Base-by-base conservation (phyloP, 1,139 yeast species). In the Yamadazyma spencermartinsiae region DNA sequence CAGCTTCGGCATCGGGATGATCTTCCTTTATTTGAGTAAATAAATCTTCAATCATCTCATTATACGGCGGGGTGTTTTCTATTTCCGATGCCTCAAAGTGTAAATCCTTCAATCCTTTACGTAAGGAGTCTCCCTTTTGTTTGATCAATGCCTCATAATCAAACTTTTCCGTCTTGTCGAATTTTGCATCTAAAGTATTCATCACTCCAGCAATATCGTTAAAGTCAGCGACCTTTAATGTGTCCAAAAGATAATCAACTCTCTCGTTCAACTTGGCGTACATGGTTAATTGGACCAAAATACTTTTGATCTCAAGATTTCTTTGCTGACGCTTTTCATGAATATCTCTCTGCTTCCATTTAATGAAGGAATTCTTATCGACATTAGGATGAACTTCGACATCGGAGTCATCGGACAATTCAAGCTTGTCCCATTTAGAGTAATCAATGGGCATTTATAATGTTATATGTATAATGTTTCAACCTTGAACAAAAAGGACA, bases 331-430 rank as follows among this genome's bases (percentile, higher is more conserved):
- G 81, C 63, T 90, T 85, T 58, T 90, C 97, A 59, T 92, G 98
- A 48, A 94, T 92, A 54, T 90, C 96, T 56, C 96, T 84, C 65
- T 94, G 99, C 59, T 89, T 92, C 98, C 98, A 92, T 45, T 82
- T 80, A 53, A 94, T 87, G 53, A 94, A 90, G 1, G 98, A 89
- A 36, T 71, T 72, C 60, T 94, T 94, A 63, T 94, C 99, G 24
- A 94, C 98, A 56, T 94, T 94, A 43, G 98, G 99, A 60, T 94
- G 99, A 8, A 90, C 98, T 56, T 92, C 98, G 35, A 90, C 73
- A 57, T 92, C 98, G 5, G 96, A 87, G 60, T 92, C 99, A 58
- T 92, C 99, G 13, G 96, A 87, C 35, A 92, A 70, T 61, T 92
- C 98, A 44, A 92, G 79, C 59, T 88, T 88, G 63, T 92, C 99